Percentiles rank a stretch among this genome's conserved stretches.
phyloP scores from a whole-genome alignment of 2,329 filamentous ascomycete genomes.

The Pseudopithomyces chartarum region DNA sequence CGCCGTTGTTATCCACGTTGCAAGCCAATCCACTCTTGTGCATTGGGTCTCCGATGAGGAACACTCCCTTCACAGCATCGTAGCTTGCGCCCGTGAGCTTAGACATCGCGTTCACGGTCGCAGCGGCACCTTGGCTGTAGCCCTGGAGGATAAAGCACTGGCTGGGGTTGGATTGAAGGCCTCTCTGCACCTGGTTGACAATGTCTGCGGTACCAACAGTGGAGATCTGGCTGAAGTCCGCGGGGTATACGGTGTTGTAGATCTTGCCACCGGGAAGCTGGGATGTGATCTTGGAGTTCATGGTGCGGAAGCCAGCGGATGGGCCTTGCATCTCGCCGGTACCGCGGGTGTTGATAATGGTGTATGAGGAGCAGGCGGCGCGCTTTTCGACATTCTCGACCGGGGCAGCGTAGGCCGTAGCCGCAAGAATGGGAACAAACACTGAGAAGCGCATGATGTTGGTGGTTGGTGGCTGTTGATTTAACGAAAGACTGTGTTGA shows the following conservation, averaged over 20 bases:
- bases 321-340: slow-evolving; percentile 23
- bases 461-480: background rate
- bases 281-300: slow-evolving; percentile 35
- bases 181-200: slow-evolving; percentile 36
- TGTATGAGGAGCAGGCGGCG: slow-evolving; percentile 25
- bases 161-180: slow-evolving; percentile 26
- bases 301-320: slow-evolving; percentile 36
- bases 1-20: slow-evolving; percentile 44
- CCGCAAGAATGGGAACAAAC: slow-evolving; percentile 15
- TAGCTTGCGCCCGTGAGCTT: slow-evolving; percentile 37
- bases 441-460: slow-evolving; percentile 20
- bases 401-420: slow-evolving; percentile 15
- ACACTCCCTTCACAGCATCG: slow-evolving; percentile 44
- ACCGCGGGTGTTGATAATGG: slow-evolving; percentile 30
- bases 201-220: slow-evolving; percentile 37
- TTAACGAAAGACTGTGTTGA: background rate
- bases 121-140: slow-evolving; percentile 45
- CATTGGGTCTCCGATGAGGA: slow-evolving; percentile 41
- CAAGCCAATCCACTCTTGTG: slow-evolving; percentile 39
- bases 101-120: slow-evolving; percentile 41
- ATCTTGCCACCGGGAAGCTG: slow-evolving; percentile 37
- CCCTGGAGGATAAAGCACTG: slow-evolving; percentile 46
- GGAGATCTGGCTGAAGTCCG: slow-evolving; percentile 31
- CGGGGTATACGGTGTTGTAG: slow-evolving; percentile 44
- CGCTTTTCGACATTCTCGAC: slow-evolving; percentile 11